Conservation (phyloP, 2,329 filamentous ascomycete genomes). For the Fusarium haematococcum region DNA sequence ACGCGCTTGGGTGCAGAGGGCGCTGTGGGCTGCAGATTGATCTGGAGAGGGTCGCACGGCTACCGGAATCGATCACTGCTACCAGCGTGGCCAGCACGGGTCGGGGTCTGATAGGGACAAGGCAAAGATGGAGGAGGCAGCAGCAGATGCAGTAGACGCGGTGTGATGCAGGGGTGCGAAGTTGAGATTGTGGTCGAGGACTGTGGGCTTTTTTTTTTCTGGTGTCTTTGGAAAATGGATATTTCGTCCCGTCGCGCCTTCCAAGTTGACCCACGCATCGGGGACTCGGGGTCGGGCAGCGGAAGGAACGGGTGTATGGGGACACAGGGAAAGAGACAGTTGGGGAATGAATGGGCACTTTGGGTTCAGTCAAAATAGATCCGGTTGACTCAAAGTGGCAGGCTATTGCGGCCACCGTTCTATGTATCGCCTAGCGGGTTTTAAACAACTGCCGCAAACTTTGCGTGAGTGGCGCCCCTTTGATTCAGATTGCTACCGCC, state of each 20-base stretch:
- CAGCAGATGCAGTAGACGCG: constrained; percentile 15
- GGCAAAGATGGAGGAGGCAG: not conserved
- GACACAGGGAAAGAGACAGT: not conserved
- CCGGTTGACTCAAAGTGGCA: not conserved
- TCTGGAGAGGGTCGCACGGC: constrained; percentile 30
- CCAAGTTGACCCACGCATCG: not conserved
- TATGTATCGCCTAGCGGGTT: not conserved
- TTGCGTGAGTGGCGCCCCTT: not conserved
- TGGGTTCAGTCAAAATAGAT: not conserved
- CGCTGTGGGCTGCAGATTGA: constrained; percentile 32
- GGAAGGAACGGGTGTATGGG: not conserved
- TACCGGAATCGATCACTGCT: constrained; percentile 14
- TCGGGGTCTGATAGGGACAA: constrained; percentile 9
- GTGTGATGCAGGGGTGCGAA: constrained; percentile 15
- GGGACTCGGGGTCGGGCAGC: not conserved
- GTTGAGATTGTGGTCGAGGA: constrained; percentile 8
- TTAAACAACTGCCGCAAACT: not conserved
- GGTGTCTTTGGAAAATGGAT: not conserved
- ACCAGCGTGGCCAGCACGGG: constrained; percentile 14
- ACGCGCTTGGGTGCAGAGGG: constrained; percentile 29
- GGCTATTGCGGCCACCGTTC: not conserved
- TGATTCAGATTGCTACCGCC: not conserved
- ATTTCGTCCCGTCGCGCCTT: not conserved
- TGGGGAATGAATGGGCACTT: not conserved
- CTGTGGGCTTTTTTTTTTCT: constrained; percentile 9